These are phyloP conservation scores for Staphylotrichum tortipilum DNA, from an alignment of 495 filamentous ascomycete species.

Conservation along the genomic window DNA sequence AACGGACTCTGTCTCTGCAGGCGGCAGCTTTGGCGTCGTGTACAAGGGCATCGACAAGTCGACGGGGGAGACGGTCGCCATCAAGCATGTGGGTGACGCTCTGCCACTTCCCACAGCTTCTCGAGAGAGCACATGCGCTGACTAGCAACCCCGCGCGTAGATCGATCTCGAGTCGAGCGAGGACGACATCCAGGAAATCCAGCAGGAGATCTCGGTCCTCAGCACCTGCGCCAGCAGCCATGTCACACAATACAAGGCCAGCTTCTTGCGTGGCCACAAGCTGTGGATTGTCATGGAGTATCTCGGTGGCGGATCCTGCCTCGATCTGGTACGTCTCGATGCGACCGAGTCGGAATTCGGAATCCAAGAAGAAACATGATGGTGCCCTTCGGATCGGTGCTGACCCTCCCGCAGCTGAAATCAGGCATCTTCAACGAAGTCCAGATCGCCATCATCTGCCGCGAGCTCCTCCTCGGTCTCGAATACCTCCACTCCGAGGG, in stretches of 20 bases:
- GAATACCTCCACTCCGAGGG: constrained; percentile 92
- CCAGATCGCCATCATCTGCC: constrained; percentile 90
- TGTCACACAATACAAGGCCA: constrained; percentile 93
- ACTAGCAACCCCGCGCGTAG: constrained; percentile 34
- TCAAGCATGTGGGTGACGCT: constrained; percentile 67
- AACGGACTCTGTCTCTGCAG: constrained; percentile 29
- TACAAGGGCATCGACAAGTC: constrained; percentile 87
- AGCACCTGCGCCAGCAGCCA: constrained; percentile 88
- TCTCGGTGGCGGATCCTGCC: constrained; percentile 83
- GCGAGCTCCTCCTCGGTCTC: constrained; percentile 79
- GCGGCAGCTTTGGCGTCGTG: constrained; percentile 91
- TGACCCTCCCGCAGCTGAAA: constrained; percentile 59
- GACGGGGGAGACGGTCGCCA: constrained; percentile 82
- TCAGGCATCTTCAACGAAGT: constrained; percentile 82
- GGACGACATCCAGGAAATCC: constrained; percentile 96
- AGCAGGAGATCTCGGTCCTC: constrained; percentile 92
- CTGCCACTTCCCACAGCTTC: too few relatives aligned
- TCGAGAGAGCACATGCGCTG: too few relatives aligned
- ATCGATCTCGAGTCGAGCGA: constrained; percentile 98
- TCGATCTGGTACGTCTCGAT: constrained; percentile 61
- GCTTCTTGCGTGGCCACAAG: constrained; percentile 88
- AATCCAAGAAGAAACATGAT: too few relatives aligned
- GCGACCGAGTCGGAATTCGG: too few relatives aligned
- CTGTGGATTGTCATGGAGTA: constrained; percentile 99
- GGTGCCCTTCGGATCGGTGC: not conserved